Evolutionary conservation across 73 alveolate genomes (phyloP), one percentile per base, ranked within the genome.

Genomic region (Paramecium pentaurelia): DNA sequence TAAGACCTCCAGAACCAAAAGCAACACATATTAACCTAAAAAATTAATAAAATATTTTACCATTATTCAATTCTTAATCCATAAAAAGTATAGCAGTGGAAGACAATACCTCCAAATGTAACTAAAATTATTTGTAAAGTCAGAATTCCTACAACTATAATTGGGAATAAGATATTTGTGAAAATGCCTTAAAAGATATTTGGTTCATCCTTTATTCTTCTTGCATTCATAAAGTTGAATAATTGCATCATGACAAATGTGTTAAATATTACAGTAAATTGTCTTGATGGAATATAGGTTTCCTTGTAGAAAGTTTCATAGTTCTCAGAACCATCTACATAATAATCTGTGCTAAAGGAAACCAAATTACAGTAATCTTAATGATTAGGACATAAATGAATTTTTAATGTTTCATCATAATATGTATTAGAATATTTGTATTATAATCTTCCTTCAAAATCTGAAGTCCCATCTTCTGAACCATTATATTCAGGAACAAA

Each of bases 181-280:
- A 71, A 51, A 6, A 98, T 95, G 28, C 98, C 95, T 73, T 90
- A 93, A 59, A 97, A 98, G 38, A 95, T 89, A 71, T 95, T 95
- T 40, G 95, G 58, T 83, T 97, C 98, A 84, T 98, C 99, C 71
- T 94, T 93, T 44, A 97, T 97, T 36, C 93, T 93, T 86, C 99
- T 92, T 18, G 99, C 93, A 86, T 97, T 97, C 36, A 98, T n/a
- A 90, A 96, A 94, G 83, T 97, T 97, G 70, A 97, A 97, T 40
- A 98, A 71, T 71, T 97, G 97, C 91, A 97, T 77, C 88, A 86
- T 36, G n/a, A 97, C 99, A 80, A 97, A 97, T 9, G 93, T 86
- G 84, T 97, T 97, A 77, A 98, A 98, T 71, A 97, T 95, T 28
- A 94, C 51, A 34, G 99, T 95, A 95, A 97, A 93, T 80, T 80